phyloP scores from a whole-genome alignment of 2,329 filamentous ascomycete species.

The Rugonectria rugulosa region DNA sequence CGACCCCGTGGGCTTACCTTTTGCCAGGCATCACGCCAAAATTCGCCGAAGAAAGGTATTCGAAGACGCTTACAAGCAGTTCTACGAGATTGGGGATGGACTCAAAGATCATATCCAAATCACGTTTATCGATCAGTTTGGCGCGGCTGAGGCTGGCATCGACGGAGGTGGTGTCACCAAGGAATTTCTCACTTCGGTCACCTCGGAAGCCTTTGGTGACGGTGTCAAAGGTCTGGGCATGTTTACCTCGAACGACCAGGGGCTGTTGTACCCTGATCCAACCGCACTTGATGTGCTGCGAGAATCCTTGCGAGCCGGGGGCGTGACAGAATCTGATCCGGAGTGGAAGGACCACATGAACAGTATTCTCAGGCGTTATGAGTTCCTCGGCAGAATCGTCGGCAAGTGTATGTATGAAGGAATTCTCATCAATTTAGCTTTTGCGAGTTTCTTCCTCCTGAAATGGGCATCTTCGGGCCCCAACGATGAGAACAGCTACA shows the following conservation, averaged over 20 bases:
- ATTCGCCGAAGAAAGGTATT: conserved; percentile 84
- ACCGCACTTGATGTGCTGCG: conserved; percentile 74
- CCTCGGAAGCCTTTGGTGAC: conserved; percentile 79
- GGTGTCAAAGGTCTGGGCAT: conserved; percentile 58
- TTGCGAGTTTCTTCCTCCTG: conserved; percentile 93
- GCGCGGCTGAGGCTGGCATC: conserved; percentile 87
- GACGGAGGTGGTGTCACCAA: conserved; percentile 98
- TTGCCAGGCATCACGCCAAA: conserved; percentile 74
- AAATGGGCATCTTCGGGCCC: conserved; percentile 86
- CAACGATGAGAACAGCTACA: conserved; percentile 74
- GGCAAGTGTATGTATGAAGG: conserved; percentile 98
- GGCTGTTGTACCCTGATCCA: conserved; percentile 89
- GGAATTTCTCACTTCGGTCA: conserved; percentile 91
- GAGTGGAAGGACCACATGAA: conserved; percentile 65
- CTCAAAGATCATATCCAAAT: conserved; percentile 97
- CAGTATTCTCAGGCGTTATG: conserved; percentile 76
- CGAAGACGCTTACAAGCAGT: conserved; percentile 83
- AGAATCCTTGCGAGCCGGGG: conserved; percentile 61
- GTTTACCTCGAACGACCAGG: conserved; percentile 86
- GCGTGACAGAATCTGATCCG: conserved; percentile 59
- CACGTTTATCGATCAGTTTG: conserved; percentile 92
- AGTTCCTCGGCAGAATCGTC: conserved; percentile 91
- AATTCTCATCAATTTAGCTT: conserved; percentile 90
- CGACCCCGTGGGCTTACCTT: conserved; percentile 38
- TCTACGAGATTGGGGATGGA: conserved; percentile 80